These are phyloP conservation scores for Tetrapisispora phaffii DNA, from an alignment of 805 yeast genomes.

Conservation along the genomic window DNA sequence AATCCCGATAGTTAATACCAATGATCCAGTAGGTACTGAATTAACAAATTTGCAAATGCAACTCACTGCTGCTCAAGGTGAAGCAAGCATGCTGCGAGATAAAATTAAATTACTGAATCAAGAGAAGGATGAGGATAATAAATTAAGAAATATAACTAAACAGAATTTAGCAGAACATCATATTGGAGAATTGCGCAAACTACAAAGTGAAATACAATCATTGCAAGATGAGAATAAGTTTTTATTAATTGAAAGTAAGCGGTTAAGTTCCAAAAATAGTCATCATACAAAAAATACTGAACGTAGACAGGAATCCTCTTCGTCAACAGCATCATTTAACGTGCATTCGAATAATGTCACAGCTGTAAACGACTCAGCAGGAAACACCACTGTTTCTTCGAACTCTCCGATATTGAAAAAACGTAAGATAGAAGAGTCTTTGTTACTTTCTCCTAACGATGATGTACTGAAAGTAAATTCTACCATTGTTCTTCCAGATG, in stretches of 20 bases:
- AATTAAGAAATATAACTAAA: slow-evolving; percentile 20
- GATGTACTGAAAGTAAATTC: slow-evolving; percentile 9
- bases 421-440: slow-evolving; percentile 7
- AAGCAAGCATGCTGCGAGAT: slow-evolving; percentile 65
- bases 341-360: not conserved
- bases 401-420: slow-evolving; percentile 8
- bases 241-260: slow-evolving; percentile 39
- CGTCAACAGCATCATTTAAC: not conserved
- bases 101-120: slow-evolving; percentile 43
- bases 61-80: slow-evolving; percentile 60
- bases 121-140: slow-evolving; percentile 33
- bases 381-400: slow-evolving; percentile 6
- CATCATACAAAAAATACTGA: slow-evolving; percentile 1
- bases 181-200: slow-evolving; percentile 29
- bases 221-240: slow-evolving; percentile 50
- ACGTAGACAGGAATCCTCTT: not conserved
- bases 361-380: slow-evolving; percentile 3
- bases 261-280: slow-evolving; percentile 3
- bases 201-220: slow-evolving; percentile 35
- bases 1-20: not conserved
- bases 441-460: not conserved
- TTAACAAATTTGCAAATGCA: slow-evolving; percentile 10
- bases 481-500: slow-evolving; percentile 17
- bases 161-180: slow-evolving; percentile 17
- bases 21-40: not conserved